Evolutionary conservation across 305 asterid genomes (phyloP), one percentile per base, ranked within the genome.

Genomic region (Fraxinus floribunda): DNA sequence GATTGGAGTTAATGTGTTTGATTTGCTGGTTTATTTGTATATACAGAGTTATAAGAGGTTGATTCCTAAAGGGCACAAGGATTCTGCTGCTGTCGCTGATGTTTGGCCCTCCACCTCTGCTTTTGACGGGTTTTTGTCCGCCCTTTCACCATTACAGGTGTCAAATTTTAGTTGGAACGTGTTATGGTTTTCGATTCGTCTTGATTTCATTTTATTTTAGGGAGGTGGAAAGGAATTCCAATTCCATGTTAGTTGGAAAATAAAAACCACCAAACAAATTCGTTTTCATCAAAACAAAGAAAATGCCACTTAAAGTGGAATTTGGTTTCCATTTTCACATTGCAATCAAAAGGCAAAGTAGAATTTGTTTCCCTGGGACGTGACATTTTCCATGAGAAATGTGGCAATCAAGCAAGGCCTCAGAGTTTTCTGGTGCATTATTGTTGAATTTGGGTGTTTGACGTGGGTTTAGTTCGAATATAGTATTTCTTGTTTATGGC

Each of bases 21-120:
- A 96, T 94, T 93, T 96, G 97, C 87, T 96, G 24, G 78, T 96
- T 13, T 92, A 93, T 87, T 68, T 96, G 90, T 94, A 96, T 82
- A 89, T 96, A 78, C 98, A 96, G 91, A 91, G 93, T 81, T 96
- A 96, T 80, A 96, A 96, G 89, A 88, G 99, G 85, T 79, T 96
- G 91, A 89, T 96, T 84, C 99, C 99, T 1, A 96, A 91, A 83
- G 98, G 99, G 66, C 99, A 96, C 60, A 91, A 81, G 90, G 98
- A 96, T 86, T 92, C 98, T 16, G 98, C 98, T 22, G 90, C 99
- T 7, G 98, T 96, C 2, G 99, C 99, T 9, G 98, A 96, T 86
- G 98, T 96, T 55, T 96, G 99, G 99, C 98, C 98, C 10, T 94
- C 98, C 2, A 96, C 97, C 26, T 96, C 98, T 0, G 97, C 98